Base-by-base conservation (phyloP, 2,329 filamentous ascomycete genomes). In the Pyrenophora teres region DNA sequence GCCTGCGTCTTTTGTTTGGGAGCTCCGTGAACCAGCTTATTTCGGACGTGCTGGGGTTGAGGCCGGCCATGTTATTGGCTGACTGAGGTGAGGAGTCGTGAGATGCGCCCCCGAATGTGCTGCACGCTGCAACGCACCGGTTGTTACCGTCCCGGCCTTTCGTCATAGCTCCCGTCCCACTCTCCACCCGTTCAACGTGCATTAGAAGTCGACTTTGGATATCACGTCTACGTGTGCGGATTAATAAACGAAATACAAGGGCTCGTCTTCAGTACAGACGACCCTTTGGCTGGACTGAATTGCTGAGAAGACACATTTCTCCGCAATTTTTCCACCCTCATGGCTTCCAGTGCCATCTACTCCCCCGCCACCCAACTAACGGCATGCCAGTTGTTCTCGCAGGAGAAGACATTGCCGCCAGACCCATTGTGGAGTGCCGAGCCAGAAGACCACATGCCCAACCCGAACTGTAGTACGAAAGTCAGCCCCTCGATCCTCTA, bases 381-480 rank as follows among this genome's bases (percentile, higher is more conserved):
- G 18, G 64, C 61, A n/a, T 54, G 55, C 64, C 64, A 69, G 35
- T 70, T 72, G 36, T 69, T 57, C 3, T 51, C 63, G 47, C 69
- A 72, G 2, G 66, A 67, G 40, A 71, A 72, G 1, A 60, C 54
- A 21, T 62, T 59, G 2, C 68, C 69, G 4, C 59, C 65, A 10
- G 58, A 52, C 3, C 68, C 65, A 8, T 56, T 46, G 2, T 47
- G 44, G 10, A 72, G 50, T 25, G 62, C 66, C 23, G 39, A 33
- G 5, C 65, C 63, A 2, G 68, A 71, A 7, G 67, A 54, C 56
- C 63, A 72, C 61, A 71, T 61, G 2, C 69, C 66, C 25, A 70
- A 35, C 27, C 51, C 49, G 30, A 68, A 70, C 67, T 71, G 16
- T 19, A 25, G n/a, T 38, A 18, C 1, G 15, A 8, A 4, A 19